Evolutionary conservation across 495 filamentous ascomycete species (phyloP).

Genomic region (Neurospora africana): DNA sequence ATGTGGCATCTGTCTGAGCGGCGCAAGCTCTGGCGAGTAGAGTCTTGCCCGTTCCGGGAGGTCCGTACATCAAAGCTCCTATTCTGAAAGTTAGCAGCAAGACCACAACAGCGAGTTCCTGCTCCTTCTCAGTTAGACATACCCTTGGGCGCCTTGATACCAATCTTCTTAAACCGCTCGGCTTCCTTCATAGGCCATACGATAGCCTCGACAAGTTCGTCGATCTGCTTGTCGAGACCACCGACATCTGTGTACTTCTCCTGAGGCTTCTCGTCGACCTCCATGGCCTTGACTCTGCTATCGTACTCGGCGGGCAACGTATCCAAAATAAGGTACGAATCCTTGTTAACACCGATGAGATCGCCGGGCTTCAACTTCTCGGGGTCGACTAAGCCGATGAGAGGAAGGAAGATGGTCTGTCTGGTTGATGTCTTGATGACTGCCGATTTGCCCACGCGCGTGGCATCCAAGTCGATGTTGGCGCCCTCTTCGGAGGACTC

Average conservation of each 20-base stretch:
- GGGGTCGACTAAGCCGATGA: slow-evolving; percentile 95
- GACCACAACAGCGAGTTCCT: not conserved
- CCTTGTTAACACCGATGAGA: slow-evolving; percentile 97
- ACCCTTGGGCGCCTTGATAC: slow-evolving; percentile 99
- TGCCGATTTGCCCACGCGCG: slow-evolving; percentile 90
- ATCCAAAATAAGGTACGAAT: slow-evolving; percentile 97
- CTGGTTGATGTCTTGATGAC: slow-evolving; percentile 99
- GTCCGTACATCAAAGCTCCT: slow-evolving; percentile 98
- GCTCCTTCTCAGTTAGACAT: slow-evolving; percentile 11
- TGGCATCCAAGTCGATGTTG: slow-evolving; percentile 97
- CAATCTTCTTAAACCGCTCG: slow-evolving; percentile 97
- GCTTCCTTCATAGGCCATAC: slow-evolving; percentile 99
- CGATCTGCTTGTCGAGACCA: slow-evolving; percentile 97
- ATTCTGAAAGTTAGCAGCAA: not conserved
- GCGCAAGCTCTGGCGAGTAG: slow-evolving; percentile 95
- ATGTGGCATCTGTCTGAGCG: slow-evolving; percentile 95
- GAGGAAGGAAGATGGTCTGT: slow-evolving; percentile 96
- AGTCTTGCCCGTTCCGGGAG: slow-evolving; percentile 94
- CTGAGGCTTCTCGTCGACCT: slow-evolving; percentile 98
- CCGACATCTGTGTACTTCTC: slow-evolving; percentile 99
- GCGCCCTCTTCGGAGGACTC: slow-evolving; percentile 95
- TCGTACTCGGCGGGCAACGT: slow-evolving; percentile 99
- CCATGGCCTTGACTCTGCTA: slow-evolving; percentile 98
- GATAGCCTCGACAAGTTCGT: slow-evolving; percentile 97
- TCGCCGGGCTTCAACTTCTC: slow-evolving; percentile 88